Evolutionary conservation across 306 rosid genomes (phyloP).

Genomic region (Malus domestica): DNA sequence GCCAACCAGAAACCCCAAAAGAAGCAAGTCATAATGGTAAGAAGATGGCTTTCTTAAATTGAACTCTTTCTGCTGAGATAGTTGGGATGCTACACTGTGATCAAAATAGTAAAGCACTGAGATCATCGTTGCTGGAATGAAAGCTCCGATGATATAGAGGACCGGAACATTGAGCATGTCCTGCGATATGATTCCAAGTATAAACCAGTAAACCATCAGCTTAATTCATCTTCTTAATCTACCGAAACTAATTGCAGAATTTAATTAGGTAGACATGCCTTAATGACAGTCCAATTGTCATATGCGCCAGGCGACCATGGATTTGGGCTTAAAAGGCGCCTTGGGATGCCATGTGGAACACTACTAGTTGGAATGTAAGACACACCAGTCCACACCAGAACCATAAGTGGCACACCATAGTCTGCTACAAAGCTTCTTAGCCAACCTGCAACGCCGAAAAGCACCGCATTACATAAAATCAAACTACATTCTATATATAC

Average conservation of each 20-base stretch:
- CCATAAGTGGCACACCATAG: slow-evolving; percentile 98
- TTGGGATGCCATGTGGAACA: slow-evolving; percentile 81
- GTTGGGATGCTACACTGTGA: slow-evolving; percentile 98
- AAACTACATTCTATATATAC: not conserved
- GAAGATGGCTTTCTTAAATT: slow-evolving; percentile 92
- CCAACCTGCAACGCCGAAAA: slow-evolving; percentile 48
- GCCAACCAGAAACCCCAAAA: slow-evolving; percentile 78
- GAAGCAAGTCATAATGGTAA: slow-evolving; percentile 92
- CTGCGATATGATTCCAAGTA: slow-evolving; percentile 32
- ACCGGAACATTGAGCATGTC: slow-evolving; percentile 87
- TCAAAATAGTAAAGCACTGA: slow-evolving; percentile 97
- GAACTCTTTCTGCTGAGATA: slow-evolving; percentile 92
- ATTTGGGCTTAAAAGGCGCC: slow-evolving; percentile 94
- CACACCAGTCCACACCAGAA: slow-evolving; percentile 81
- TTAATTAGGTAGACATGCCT: slow-evolving; percentile 38
- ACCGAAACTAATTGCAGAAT: not conserved
- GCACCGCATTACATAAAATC: not conserved
- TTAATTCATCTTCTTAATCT: not conserved
- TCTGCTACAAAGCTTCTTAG: slow-evolving; percentile 84
- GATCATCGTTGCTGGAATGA: slow-evolving; percentile 96
- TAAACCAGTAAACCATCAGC: not conserved
- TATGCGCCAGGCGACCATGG: slow-evolving; percentile 99
- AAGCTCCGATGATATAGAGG: slow-evolving; percentile 80
- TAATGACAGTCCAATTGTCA: slow-evolving; percentile 87
- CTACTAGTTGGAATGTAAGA: slow-evolving; percentile 71